Evolutionary conservation across 257 asterid species (phyloP).

Genomic region (Marsdenia floribunda): DNA sequence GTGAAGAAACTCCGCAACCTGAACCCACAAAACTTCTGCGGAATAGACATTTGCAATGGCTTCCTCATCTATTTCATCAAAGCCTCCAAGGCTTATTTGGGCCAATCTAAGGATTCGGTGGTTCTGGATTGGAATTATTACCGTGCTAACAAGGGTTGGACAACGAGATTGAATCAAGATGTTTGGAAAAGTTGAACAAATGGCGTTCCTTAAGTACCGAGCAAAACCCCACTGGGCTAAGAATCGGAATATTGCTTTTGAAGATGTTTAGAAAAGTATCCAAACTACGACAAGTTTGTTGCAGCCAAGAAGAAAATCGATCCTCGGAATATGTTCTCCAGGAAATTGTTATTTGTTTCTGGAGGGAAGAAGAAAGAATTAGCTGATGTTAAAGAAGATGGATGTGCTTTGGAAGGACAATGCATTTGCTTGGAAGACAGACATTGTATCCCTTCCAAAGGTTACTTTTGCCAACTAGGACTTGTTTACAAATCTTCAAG

Average conservation of each 20-base stretch:
- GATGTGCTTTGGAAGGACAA: constrained; percentile 72
- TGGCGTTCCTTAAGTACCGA: constrained; percentile 60
- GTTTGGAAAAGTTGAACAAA: constrained; percentile 82
- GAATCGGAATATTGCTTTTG: constrained; percentile 57
- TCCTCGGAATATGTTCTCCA: constrained; percentile 43
- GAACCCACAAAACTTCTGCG: constrained; percentile 57
- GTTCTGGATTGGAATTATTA: constrained; percentile 68
- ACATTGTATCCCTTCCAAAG: constrained; percentile 66
- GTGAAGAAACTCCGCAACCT: constrained; percentile 47
- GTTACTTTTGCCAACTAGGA: constrained; percentile 56
- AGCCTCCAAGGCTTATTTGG: constrained; percentile 54
- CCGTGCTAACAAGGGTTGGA: constrained; percentile 40
- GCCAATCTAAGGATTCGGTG: constrained; percentile 53
- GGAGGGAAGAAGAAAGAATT: too few species aligned
- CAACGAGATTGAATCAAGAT: constrained; percentile 56
- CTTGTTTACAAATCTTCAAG: constrained; percentile 52
- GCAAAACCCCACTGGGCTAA: constrained; percentile 90
- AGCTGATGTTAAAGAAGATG: too few species aligned
- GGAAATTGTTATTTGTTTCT: constrained; percentile 18
- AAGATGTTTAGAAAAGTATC: constrained; percentile 44
- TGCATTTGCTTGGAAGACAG: constrained; percentile 68
- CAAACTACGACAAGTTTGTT: constrained; percentile 39
- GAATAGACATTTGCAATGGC: constrained; percentile 73
- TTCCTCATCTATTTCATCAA: constrained; percentile 57
- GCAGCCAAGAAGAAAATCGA: constrained; percentile 47